These are phyloP conservation scores for Clitopilus passeckerianus DNA, from an alignment of 768 basidiomycete genomes.

Conservation along the genomic window DNA sequence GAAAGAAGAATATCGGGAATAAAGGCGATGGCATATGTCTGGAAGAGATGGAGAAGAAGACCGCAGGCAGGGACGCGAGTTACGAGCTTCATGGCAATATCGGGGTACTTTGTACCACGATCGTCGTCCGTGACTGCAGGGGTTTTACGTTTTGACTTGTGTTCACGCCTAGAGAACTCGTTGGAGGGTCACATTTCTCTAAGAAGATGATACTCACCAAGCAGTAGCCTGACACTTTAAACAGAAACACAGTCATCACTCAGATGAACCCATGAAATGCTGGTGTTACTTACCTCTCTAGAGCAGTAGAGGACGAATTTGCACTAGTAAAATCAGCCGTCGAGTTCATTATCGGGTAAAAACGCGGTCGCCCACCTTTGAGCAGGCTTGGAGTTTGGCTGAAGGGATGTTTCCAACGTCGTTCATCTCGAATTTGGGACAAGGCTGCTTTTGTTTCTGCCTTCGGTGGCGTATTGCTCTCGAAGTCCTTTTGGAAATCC, in stretches of 20 bases:
- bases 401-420: background rate
- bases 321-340: background rate
- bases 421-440: background rate
- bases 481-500: background rate
- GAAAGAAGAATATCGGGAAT: background rate
- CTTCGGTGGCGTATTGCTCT: background rate
- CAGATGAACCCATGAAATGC: background rate
- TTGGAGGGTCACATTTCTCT: background rate
- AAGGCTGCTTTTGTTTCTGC: background rate
- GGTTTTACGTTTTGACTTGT: background rate
- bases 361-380: background rate
- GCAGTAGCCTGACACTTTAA: background rate
- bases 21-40: background rate
- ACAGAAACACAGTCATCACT: background rate
- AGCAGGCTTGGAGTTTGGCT: background rate
- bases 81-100: background rate
- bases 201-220: background rate
- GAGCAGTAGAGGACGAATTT: background rate
- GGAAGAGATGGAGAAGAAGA: background rate
- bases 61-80: background rate
- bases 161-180: background rate
- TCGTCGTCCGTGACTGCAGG: background rate
- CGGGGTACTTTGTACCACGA: background rate
- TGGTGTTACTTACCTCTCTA: background rate
- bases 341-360: background rate